Conservation (phyloP, 1,284 basidiomycete species). For the Testicularia cyperi region DNA sequence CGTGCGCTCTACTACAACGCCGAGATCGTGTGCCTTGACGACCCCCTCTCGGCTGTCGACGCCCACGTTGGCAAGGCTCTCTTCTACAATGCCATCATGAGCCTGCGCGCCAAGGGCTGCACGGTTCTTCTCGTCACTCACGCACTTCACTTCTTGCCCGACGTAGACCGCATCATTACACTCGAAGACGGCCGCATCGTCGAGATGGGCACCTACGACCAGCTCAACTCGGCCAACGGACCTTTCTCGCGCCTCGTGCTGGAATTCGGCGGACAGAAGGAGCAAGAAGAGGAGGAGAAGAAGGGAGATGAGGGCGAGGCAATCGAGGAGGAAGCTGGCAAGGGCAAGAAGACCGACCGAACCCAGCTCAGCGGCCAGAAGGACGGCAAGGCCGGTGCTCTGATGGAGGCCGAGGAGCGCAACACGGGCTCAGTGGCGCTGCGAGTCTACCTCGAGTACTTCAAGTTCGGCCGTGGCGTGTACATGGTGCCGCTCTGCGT, state of each 20-base stretch:
- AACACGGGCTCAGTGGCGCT: constrained; percentile 56
- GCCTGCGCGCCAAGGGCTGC: constrained; percentile 34
- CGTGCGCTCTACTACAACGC: constrained; percentile 73
- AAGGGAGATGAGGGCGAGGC: constrained; percentile 42
- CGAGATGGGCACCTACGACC: constrained; percentile 69
- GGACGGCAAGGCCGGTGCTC: constrained; percentile 30
- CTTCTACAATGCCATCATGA: constrained; percentile 57
- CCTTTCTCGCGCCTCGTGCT: constrained; percentile 65
- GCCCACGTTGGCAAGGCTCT: constrained; percentile 60
- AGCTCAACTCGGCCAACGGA: constrained; percentile 65
- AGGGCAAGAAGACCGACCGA: constrained; percentile 31
- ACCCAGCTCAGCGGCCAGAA: constrained; percentile 19
- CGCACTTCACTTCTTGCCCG: constrained; percentile 66
- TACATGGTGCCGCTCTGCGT: constrained; percentile 68
- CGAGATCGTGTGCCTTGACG: constrained; percentile 71
- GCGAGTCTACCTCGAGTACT: constrained; percentile 70
- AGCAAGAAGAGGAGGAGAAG: constrained; percentile 43
- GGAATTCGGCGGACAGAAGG: constrained; percentile 59
- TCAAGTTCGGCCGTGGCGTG: constrained; percentile 68
- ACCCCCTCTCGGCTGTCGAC: constrained; percentile 69
- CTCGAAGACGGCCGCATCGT: constrained; percentile 71
- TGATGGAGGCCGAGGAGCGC: constrained; percentile 55
- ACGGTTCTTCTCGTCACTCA: constrained; percentile 60
- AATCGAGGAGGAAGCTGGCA: constrained; percentile 21
- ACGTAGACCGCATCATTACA: constrained; percentile 68